Base-by-base conservation (phyloP, 306 rosid species). In the Trichosanthes cucumerina region DNA sequence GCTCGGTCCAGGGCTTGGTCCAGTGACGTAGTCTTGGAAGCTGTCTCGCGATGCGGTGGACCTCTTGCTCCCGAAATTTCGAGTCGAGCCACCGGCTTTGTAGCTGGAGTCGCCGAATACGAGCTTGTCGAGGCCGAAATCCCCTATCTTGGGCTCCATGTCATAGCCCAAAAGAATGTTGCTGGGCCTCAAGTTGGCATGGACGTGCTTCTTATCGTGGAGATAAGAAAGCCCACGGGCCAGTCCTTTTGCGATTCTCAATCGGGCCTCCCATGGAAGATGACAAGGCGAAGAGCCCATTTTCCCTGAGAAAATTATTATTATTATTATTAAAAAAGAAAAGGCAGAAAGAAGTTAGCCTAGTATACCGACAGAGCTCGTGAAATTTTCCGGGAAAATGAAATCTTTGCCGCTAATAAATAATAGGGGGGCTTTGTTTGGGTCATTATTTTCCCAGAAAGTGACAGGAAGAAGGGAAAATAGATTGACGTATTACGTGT, bases 151-250 rank as follows among this genome's bases (percentile, higher is more conserved):
- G 68, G 99, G 91, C 90, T 95, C 99, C 93, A 92, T 86, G 19
- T 92, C 88, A 0, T 68, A 64, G 75, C 87, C 93, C 77, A 95
- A 75, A 36, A 95, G 92, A 84, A 95, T 82, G 81, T 95, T 92
- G 72, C 90, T 91, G 10, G 99, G 99, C 91, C 89, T 91, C 79
- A 95, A 83, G 74, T 95, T 95, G 31, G 92, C 97, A 58, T 92
- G 99, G 84, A 95, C 97, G 83, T 95, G 97, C 86, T 95, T 95
- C 91, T 95, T 95, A 50, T 95, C 99, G 65, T 95, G 99, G 78
- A 95, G 97, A 78, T 91, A 90, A 9, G 90, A 77, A 0, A 92
- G 90, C 59, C 99, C 99, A 84, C 99, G 97, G 49, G 97, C 97
- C 78, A 95, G 88, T 36, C 99, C 99, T 81, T 83, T 92, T 0